Conservation (phyloP, 306 rosid genomes). For the Pterocarpus santalinus region DNA sequence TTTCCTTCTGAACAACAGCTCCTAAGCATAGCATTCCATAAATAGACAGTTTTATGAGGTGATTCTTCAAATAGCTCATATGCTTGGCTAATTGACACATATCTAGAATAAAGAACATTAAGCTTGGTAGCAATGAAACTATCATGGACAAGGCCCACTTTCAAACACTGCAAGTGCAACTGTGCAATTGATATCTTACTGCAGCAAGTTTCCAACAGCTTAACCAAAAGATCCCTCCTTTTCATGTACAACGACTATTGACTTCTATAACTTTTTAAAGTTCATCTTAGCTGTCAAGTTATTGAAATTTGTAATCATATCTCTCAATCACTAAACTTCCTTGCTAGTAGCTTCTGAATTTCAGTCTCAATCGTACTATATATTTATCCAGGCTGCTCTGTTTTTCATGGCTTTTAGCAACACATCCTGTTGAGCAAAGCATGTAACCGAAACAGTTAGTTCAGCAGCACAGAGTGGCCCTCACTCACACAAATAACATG, state of each 20-base stretch:
- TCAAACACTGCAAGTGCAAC: constrained; percentile 62
- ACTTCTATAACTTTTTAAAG: constrained; percentile 1
- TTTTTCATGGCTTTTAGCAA: constrained; percentile 14
- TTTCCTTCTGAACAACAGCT: constrained; percentile 57
- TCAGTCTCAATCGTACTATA: not conserved
- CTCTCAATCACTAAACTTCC: not conserved
- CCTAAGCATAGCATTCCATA: constrained; percentile 77
- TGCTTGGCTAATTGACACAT: constrained; percentile 57
- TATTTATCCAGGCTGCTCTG: not conserved
- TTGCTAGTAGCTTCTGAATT: not conserved
- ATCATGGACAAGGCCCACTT: constrained; percentile 63
- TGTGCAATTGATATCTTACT: constrained; percentile 48
- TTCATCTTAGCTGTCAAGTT: not conserved
- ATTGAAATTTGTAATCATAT: not conserved
- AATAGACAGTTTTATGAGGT: constrained; percentile 55
- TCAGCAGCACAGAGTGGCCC: not conserved
- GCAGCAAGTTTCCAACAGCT: constrained; percentile 60
- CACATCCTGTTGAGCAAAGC: constrained; percentile 22
- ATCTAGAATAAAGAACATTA: constrained; percentile 51
- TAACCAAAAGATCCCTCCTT: constrained; percentile 55
- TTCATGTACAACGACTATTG: constrained; percentile 54
- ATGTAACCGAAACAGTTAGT: constrained; percentile 1
- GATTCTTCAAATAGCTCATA: constrained; percentile 72
- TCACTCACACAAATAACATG: not conserved
- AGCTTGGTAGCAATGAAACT: constrained; percentile 78